Evolutionary conservation across 306 rosid genomes (phyloP).

Genomic region (Cyclanthera cordifolia): DNA sequence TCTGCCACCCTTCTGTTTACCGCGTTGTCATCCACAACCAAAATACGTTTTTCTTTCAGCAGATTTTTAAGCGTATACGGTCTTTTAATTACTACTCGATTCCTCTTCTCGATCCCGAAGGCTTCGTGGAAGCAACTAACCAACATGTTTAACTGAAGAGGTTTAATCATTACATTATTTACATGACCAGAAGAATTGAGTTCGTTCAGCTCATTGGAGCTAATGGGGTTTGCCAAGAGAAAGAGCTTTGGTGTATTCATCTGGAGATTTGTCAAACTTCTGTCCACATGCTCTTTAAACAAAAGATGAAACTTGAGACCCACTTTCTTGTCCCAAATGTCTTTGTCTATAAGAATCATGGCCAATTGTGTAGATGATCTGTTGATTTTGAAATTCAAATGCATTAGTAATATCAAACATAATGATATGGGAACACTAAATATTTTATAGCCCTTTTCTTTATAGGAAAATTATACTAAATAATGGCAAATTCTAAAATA

Average conservation of each 20-base stretch:
- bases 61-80: conserved; percentile 42
- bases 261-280: too few relatives aligned
- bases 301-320: conserved; percentile 20
- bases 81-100: conserved; percentile 35
- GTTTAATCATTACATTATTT: conserved; percentile 54
- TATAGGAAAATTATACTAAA: too few relatives aligned
- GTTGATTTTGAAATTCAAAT: too few relatives aligned
- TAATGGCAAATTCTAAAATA: too few relatives aligned
- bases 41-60: conserved; percentile 43
- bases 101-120: conserved; percentile 43
- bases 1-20: conserved; percentile 88
- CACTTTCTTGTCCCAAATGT: conserved; percentile 55
- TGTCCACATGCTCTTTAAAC: conserved; percentile 28
- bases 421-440: too few relatives aligned
- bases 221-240: conserved; percentile 47
- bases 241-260: conserved; percentile 35
- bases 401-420: too few relatives aligned
- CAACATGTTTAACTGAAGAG: conserved; percentile 54
- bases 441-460: too few relatives aligned
- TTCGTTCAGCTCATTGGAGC: conserved; percentile 26
- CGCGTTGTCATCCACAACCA: conserved; percentile 85
- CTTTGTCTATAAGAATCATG: conserved; percentile 69
- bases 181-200: conserved; percentile 43
- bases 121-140: conserved; percentile 49
- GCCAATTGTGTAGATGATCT: too few relatives aligned